phyloP scores from a whole-genome alignment of 768 basidiomycete species.

The Mycena galopus region DNA sequence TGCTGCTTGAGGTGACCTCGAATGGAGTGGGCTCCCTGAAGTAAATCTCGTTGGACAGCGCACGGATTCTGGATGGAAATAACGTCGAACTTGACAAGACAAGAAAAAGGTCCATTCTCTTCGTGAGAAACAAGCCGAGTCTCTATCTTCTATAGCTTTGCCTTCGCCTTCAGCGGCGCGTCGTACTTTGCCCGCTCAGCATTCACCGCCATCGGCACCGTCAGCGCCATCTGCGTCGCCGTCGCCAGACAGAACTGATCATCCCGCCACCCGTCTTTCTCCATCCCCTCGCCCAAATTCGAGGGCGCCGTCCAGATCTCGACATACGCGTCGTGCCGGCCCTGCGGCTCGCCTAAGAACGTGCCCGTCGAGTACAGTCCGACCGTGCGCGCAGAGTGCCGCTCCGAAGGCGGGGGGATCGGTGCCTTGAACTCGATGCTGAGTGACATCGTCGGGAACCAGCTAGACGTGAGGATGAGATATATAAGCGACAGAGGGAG shows the following conservation, averaged over 20 bases:
- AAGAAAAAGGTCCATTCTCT: no score
- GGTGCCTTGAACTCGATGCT: slow-evolving; percentile 74
- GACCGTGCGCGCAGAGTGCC: slow-evolving; percentile 64
- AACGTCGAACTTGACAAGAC: no score
- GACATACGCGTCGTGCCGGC: slow-evolving; percentile 68
- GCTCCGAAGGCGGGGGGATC: slow-evolving; percentile 58
- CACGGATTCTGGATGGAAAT: no score
- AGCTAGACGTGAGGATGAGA: slow-evolving; percentile 48
- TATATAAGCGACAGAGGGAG: background rate
- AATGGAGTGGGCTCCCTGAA: no score
- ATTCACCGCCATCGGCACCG: slow-evolving; percentile 59
- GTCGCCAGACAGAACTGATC: slow-evolving; percentile 73
- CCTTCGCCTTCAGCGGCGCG: slow-evolving; percentile 6
- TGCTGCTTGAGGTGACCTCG: no score
- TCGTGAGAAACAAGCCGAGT: no score
- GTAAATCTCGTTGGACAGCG: no score
- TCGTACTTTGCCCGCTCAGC: slow-evolving; percentile 24
- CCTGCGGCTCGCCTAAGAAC: slow-evolving; percentile 67
- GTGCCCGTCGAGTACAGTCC: slow-evolving; percentile 66
- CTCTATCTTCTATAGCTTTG: slow-evolving; percentile 12
- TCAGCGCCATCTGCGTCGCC: slow-evolving; percentile 72
- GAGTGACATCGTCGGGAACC: slow-evolving; percentile 75
- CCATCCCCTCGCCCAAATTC: slow-evolving; percentile 61
- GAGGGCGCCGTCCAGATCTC: slow-evolving; percentile 79
- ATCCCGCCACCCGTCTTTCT: slow-evolving; percentile 67